A percentile compares a stretch with the other conserved stretches of the same genome.
Conservation (phyloP, 2,329 filamentous ascomycete species). For the Magnaporthiopsis incrustans region DNA sequence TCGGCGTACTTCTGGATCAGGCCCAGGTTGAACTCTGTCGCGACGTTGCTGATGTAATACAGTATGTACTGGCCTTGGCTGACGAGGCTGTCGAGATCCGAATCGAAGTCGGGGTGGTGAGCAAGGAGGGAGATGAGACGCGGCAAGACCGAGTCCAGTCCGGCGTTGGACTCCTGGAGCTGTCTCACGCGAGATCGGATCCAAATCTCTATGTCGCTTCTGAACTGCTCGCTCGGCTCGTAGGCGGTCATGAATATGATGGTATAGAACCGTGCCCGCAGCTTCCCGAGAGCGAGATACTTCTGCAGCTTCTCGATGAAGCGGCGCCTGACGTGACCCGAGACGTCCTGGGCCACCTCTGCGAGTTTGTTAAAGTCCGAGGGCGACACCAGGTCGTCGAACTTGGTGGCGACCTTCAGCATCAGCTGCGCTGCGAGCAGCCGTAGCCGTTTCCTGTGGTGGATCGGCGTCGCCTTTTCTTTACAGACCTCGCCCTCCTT, state of each 20-base stretch:
- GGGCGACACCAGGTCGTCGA: conserved; percentile 68
- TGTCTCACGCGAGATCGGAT: conserved; percentile 69
- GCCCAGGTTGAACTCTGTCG: conserved; percentile 78
- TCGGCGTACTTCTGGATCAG: conserved; percentile 89
- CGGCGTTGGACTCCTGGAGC: conserved; percentile 51
- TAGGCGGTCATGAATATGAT: conserved; percentile 87
- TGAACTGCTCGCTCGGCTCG: conserved; percentile 68
- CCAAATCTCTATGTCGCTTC: conserved; percentile 76
- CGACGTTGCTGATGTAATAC: conserved; percentile 78
- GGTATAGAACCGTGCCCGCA: conserved; percentile 74
- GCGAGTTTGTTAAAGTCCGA: conserved; percentile 75
- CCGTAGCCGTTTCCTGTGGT: conserved; percentile 74
- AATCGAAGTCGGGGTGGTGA: conserved; percentile 84
- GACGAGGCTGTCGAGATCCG: conserved; percentile 57
- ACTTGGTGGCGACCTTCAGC: conserved; percentile 77
- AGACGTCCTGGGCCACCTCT: conserved; percentile 70
- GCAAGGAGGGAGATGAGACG: conserved; percentile 81
- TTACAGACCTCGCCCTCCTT: conserved; percentile 76
- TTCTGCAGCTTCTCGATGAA: conserved; percentile 88
- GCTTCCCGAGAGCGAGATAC: conserved; percentile 66
- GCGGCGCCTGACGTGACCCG: conserved; percentile 63
- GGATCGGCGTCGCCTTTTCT: conserved; percentile 62
- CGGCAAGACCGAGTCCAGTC: conserved; percentile 68
- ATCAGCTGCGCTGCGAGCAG: conserved; percentile 72
- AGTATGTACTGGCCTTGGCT: conserved; percentile 85